Base-by-base conservation (phyloP, 106 monocot genomes). In the Narthecium ossifragum region DNA sequence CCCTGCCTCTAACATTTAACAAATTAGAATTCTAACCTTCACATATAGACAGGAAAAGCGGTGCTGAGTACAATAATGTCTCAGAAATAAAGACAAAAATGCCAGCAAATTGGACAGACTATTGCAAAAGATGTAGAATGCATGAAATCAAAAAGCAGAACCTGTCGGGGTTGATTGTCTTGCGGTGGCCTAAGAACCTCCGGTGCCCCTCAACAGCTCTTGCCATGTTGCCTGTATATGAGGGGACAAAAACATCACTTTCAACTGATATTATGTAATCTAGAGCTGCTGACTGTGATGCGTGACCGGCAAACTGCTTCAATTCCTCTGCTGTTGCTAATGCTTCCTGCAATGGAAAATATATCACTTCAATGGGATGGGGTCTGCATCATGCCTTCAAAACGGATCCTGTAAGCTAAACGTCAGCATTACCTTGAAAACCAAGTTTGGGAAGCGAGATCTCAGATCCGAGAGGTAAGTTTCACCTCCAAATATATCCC, bases 121-220 rank as follows among this genome's bases (percentile, higher is more conserved):
- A n/a, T n/a, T n/a, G n/a, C n/a, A n/a, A n/a, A n/a, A n/a, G n/a
- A n/a, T n/a, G n/a, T n/a, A n/a, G n/a, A n/a, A n/a, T n/a, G n/a
- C n/a, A n/a, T n/a, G n/a, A n/a, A n/a, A n/a, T 21, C 4, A 65
- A 36, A 48, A 17, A 58, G 22, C 23, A 46, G 31, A 72, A 90
- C 96, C 96, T 83, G 53, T 90, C 96, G n/a, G 96, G 90, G 55
- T 34, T 80, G 31, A 90, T 84, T 49, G 90, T 96, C 55, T 79
- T 84, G 20, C 90, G 80, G 74, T 96, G 90, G 34, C 90, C 86
- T 38, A 96, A 66, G 84, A 81, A 96, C 72, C 96, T 83, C 11
- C 96, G 74, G 69, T 96, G 96, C 17, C 96, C 96, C 57, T 96
- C 94, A 30, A 96, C 94, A 62, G 94, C 76, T 86, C 83, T 90